Evolutionary conservation across 2,329 filamentous ascomycete genomes (phyloP).

Genomic region (Exophiala mesophila): DNA sequence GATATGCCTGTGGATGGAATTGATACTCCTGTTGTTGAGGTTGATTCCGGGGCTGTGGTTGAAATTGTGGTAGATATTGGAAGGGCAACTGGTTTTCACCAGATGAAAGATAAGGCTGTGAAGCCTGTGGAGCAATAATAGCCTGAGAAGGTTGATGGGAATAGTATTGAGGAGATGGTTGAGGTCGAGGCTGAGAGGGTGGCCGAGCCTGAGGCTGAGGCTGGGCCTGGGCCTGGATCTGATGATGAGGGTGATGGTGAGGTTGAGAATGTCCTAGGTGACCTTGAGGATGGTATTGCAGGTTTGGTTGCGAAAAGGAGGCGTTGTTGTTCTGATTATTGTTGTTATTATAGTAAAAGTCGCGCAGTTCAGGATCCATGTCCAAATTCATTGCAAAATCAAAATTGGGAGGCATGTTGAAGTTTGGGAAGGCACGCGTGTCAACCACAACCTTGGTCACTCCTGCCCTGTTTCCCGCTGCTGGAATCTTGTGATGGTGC

Average conservation of each 20-base stretch:
- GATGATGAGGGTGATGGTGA: constrained; percentile 2
- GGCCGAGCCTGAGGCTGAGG: constrained; percentile 3
- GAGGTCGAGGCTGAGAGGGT: constrained; percentile 1
- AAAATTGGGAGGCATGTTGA: constrained; percentile 3
- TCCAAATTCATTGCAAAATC: constrained; percentile 1
- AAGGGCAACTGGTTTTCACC: constrained; percentile 1
- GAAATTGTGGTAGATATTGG: not conserved
- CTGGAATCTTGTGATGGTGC: too few relatives aligned
- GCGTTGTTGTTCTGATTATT: not conserved
- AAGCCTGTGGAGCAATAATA: not conserved
- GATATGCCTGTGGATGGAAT: constrained; percentile 5
- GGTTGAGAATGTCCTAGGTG: constrained; percentile 1
- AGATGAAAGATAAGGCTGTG: not conserved
- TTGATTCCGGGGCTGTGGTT: constrained; percentile 1
- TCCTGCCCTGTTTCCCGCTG: too few relatives aligned
- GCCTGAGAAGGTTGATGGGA: constrained; percentile 4
- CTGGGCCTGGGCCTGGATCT: not conserved
- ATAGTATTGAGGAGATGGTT: not conserved
- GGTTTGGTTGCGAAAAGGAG: constrained; percentile 6
- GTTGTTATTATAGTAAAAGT: not conserved
- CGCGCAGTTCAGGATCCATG: not conserved
- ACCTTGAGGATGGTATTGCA: constrained; percentile 13
- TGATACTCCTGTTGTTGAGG: constrained; percentile 8
- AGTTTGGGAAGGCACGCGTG: constrained; percentile 1
- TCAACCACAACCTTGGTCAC: too few relatives aligned